Evolutionary conservation across 163 green algal species (phyloP).

Genomic region (Scenedesmus sp.): DNA sequence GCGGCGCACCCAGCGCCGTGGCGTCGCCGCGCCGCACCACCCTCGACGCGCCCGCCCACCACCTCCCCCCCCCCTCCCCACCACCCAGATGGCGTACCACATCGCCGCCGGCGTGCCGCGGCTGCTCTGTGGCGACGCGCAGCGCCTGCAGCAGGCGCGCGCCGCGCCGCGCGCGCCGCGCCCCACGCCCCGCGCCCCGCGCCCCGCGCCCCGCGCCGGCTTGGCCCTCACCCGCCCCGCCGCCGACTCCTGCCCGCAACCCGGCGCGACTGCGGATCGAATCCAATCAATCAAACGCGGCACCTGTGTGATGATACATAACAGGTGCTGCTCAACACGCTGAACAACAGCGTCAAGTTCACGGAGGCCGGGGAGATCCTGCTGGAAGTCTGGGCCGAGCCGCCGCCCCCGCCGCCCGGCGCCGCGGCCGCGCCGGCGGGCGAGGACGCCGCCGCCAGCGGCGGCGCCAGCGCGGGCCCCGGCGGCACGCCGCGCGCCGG

Average conservation of each 20-base stretch:
- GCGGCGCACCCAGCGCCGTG: too few species aligned
- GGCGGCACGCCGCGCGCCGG: not conserved
- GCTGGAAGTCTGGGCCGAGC: slow-evolving; percentile 41
- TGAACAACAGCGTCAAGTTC: slow-evolving; percentile 92
- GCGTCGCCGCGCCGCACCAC: too few species aligned
- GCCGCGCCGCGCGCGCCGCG: too few species aligned
- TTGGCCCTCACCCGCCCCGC: too few species aligned
- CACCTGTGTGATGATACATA: too few species aligned
- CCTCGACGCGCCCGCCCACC: too few species aligned
- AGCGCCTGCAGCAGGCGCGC: slow-evolving; percentile 78
- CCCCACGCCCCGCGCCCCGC: too few species aligned
- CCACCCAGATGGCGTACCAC: slow-evolving; percentile 66
- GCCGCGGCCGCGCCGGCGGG: slow-evolving; percentile 9
- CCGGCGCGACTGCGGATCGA: too few species aligned
- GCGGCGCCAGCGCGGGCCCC: not conserved
- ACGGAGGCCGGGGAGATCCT: slow-evolving; percentile 73
- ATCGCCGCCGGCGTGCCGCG: slow-evolving; percentile 53
- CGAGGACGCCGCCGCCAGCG: not conserved
- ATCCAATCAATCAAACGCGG: too few species aligned
- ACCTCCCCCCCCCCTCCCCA: slow-evolving; percentile 5
- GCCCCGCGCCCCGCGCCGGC: too few species aligned
- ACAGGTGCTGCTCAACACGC: slow-evolving; percentile 82
- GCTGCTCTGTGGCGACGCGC: slow-evolving; percentile 68
- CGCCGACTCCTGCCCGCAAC: too few species aligned
- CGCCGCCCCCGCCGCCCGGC: slow-evolving; percentile 3